Base-by-base conservation (phyloP, 192 early-diverging fungal genomes). In the Phlyctochytrium planicorne region DNA sequence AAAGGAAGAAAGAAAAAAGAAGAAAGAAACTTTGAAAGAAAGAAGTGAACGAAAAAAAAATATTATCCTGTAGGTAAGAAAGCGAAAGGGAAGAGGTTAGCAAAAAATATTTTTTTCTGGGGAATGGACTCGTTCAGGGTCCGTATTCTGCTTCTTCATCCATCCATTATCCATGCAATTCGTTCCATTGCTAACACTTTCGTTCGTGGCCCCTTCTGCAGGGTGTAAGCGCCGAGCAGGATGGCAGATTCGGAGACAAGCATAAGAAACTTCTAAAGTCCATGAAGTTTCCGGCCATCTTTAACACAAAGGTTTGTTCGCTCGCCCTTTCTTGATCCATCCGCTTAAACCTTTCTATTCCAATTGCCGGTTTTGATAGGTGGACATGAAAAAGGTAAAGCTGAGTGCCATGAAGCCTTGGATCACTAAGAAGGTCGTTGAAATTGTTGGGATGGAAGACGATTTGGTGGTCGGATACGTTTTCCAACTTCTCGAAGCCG, bases 391-490 rank as follows among this genome's bases (percentile, higher is more conserved):
- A 62, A 97, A 96, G 70, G 92, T 98, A 24, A 93, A 96, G 69
- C 53, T 96, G 75, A 77, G 83, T 0, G 91, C 92, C 2, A 88
- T 99, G 23, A 89, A 88, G 72, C 92, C 89, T 1, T 99, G 97
- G 97, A 89, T 99, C 50, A 78, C 86, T 0, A 76, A 76, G 61
- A 83, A 83, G 67, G 77, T 96, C 23, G 82, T 78, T 47, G 79
- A 90, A 30, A 68, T 94, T 3, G 81, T 99, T 31, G 94, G 93
- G 1, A 81, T 95, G 30, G 97, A 99, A 56, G 97, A 99, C 71
- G 97, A 99, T 64, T 87, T 99, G 24, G 81, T 97, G 2, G 83
- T 93, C 59, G 91, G 95, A 40, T 95, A 89, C 73, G 81, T 96
- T 1, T 87, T 90, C 63, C 87, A 88, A 31, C 82, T 95, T 75